These are phyloP conservation scores for Combretum micranthum DNA, from an alignment of 345 rosid species.

Conservation along the genomic window DNA sequence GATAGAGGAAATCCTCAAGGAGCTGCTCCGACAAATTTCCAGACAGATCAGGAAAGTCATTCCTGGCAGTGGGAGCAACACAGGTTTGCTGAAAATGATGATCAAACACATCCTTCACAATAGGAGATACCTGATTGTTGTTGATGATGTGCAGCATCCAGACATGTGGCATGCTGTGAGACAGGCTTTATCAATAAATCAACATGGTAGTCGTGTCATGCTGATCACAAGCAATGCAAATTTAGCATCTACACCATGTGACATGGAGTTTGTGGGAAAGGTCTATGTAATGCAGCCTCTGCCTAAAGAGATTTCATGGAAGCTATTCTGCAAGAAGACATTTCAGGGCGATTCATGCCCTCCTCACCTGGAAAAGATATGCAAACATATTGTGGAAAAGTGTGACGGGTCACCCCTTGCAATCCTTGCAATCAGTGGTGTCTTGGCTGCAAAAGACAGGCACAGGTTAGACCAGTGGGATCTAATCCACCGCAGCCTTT, in stretches of 20 bases:
- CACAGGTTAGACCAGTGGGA: constrained; percentile 21
- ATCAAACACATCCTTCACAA: constrained; percentile 8
- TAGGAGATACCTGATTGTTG: constrained; percentile 20
- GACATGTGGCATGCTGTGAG: constrained; percentile 14
- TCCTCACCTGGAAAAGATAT: constrained; percentile 9
- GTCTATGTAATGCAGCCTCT: constrained; percentile 19
- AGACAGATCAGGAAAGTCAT: constrained; percentile 9
- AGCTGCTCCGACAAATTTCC: constrained; percentile 13
- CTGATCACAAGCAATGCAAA: constrained; percentile 22
- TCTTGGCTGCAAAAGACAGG: constrained; percentile 14
- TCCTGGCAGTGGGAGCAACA: constrained; percentile 12
- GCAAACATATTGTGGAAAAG: constrained; percentile 11
- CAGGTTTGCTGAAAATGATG: background rate
- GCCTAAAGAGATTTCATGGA: constrained; percentile 16
- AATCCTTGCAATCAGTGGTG: constrained; percentile 24
- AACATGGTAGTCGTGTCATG: constrained; percentile 13
- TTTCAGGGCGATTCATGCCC: constrained; percentile 17
- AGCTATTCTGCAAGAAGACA: constrained; percentile 16
- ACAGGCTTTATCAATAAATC: constrained; percentile 14
- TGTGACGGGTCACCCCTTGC: constrained; percentile 30
- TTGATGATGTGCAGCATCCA: constrained; percentile 23
- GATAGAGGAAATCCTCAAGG: constrained; percentile 7
- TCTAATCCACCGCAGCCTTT: constrained; percentile 9
- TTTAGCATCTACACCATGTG: constrained; percentile 6
- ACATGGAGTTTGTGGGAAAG: constrained; percentile 9